Conservation (phyloP, 495 filamentous ascomycete species). For the Sordaria brevicollis region DNA sequence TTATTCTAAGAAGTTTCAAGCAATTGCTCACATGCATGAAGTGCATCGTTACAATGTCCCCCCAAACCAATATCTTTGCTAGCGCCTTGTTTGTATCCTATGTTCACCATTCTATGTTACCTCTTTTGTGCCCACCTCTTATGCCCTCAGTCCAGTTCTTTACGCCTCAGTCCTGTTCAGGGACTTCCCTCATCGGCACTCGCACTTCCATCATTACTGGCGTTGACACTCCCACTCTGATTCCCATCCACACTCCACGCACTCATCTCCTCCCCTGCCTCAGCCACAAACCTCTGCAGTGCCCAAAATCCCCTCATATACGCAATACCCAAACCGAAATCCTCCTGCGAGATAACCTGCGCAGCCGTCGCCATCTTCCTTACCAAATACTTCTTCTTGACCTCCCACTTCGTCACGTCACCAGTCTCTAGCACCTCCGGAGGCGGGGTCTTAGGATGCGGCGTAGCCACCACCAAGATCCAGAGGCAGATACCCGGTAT, state of each 20-base stretch:
- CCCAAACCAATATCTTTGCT: neutral
- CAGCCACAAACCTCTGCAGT: conserved; percentile 6
- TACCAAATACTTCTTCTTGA: conserved; percentile 9
- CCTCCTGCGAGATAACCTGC: conserved; percentile 14
- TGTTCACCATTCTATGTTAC: neutral
- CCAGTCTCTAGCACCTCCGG: neutral
- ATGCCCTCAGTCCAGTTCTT: neutral
- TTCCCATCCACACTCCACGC: neutral
- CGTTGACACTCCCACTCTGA: too few relatives aligned
- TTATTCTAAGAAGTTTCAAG: neutral
- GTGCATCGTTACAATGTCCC: neutral
- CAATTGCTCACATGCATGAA: neutral
- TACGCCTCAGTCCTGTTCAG: too few relatives aligned
- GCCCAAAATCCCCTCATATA: conserved; percentile 15
- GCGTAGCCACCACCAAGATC: conserved; percentile 10
- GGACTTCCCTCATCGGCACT: neutral
- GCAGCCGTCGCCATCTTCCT: conserved; percentile 15
- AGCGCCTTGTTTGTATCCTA: neutral
- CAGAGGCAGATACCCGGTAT: conserved; percentile 18
- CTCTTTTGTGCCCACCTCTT: neutral
- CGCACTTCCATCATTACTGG: too few relatives aligned
- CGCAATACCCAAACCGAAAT: conserved; percentile 11
- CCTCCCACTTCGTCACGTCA: neutral
- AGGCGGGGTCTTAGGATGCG: neutral
- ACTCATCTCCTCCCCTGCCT: neutral